phyloP scores from a whole-genome alignment of 305 asterid genomes.

The Fraxinus velutina region DNA sequence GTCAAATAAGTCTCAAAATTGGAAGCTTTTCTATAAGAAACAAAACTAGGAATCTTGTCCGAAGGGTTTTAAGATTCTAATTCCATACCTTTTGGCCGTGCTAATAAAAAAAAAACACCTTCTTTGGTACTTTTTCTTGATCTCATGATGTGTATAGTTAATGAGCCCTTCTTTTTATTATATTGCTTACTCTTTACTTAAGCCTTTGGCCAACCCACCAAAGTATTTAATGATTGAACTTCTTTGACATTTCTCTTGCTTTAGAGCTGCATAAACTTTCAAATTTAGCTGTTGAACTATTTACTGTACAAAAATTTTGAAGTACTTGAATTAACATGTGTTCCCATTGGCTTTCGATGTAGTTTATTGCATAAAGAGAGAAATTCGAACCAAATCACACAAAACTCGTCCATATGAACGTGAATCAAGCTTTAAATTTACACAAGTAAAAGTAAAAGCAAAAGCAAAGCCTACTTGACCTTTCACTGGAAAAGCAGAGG shows the following conservation, averaged over 20 bases:
- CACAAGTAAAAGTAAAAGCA: neutral
- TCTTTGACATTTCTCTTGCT: neutral
- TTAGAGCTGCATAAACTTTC: constrained; percentile 10
- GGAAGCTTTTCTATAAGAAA: too few relatives aligned
- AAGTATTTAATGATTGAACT: constrained; percentile 9
- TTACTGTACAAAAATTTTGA: neutral
- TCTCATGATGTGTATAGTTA: neutral
- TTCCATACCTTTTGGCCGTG: neutral
- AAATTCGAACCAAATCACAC: neutral
- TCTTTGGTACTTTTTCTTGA: neutral
- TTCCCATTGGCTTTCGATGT: neutral
- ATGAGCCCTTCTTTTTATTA: constrained; percentile 11
- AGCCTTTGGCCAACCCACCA: constrained; percentile 9
- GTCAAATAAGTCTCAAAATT: too few relatives aligned
- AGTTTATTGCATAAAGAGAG: neutral
- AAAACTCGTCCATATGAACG: neutral
- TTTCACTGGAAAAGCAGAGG: neutral
- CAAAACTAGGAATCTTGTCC: neutral
- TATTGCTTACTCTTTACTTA: constrained; percentile 30
- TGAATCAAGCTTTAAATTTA: neutral
- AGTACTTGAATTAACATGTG: neutral
- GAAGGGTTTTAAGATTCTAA: neutral
- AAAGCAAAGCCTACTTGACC: neutral
- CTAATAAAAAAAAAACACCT: neutral
- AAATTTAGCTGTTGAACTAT: neutral